Percentiles rank a stretch among this genome's conserved stretches.
phyloP scores from a whole-genome alignment of 371 early-diverging fungal genomes.

The Dichotomocladium elegans region DNA sequence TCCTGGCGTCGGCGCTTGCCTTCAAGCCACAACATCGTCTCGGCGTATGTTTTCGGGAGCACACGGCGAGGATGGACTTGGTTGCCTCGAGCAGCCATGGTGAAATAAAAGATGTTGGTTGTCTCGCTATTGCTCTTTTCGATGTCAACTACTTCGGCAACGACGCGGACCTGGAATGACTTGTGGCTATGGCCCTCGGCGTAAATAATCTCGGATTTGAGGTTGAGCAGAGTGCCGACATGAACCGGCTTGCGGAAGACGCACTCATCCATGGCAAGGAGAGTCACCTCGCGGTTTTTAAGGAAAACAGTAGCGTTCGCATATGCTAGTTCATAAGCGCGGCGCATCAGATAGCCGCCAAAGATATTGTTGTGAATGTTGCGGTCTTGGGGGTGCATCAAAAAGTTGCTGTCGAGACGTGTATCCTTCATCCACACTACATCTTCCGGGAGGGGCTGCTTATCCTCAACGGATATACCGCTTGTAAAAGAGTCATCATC shows the following conservation, averaged over 20 bases:
- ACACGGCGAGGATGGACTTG: constrained; percentile 16
- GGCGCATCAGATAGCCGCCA: constrained; percentile 81
- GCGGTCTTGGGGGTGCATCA: constrained; percentile 83
- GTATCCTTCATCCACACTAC: constrained; percentile 84
- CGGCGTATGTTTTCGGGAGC: constrained; percentile 74
- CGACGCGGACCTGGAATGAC: constrained; percentile 72
- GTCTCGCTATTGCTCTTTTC: constrained; percentile 48
- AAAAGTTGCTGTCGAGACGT: constrained; percentile 60
- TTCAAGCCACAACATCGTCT: constrained; percentile 73
- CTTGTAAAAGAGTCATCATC: constrained; percentile 1
- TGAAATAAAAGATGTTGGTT: constrained; percentile 87
- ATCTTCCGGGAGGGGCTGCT: constrained; percentile 21
- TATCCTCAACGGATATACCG: constrained; percentile 4
- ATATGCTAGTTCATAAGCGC: constrained; percentile 80
- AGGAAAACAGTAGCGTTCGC: constrained; percentile 67
- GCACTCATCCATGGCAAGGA: constrained; percentile 86
- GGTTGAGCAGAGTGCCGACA: constrained; percentile 76
- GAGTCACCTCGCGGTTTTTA: constrained; percentile 34
- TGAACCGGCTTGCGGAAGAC: constrained; percentile 86
- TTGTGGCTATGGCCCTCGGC: constrained; percentile 44
- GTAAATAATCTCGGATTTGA: constrained; percentile 74
- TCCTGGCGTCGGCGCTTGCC: constrained; percentile 44
- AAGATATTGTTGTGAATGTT: constrained; percentile 94
- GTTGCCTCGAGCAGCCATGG: constrained; percentile 48
- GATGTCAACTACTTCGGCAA: constrained; percentile 78